A percentile compares a stretch with the other conserved stretches of the same genome.
These are phyloP conservation scores for Helminthosporium solani DNA, from an alignment of 2,329 filamentous ascomycete genomes.

Conservation along the genomic window DNA sequence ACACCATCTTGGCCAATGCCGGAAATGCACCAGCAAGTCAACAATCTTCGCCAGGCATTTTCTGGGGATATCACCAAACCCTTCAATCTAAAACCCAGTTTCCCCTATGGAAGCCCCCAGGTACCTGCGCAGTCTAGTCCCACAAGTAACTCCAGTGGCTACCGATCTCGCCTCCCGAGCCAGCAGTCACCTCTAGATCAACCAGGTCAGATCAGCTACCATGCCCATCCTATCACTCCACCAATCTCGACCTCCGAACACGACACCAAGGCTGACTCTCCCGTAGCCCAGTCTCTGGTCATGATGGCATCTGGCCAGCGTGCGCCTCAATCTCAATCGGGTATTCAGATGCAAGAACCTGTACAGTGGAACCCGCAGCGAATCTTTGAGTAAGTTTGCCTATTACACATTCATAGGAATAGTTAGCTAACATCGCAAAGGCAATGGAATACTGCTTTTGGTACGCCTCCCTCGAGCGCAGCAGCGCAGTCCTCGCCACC, in stretches of 20 bases:
- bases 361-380: constrained; percentile 79
- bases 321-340: constrained; percentile 47
- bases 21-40: constrained; percentile 86
- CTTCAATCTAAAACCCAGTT: constrained; percentile 84
- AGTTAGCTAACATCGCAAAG: constrained; percentile 49
- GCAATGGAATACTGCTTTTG: constrained; percentile 95
- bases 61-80: constrained; percentile 81
- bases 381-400: constrained; percentile 78
- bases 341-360: constrained; percentile 63
- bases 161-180: constrained; percentile 52
- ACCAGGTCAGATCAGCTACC: constrained; percentile 64
- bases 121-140: constrained; percentile 63
- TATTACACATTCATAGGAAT: background rate
- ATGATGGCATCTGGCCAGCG: constrained; percentile 65
- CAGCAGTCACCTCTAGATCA: constrained; percentile 52
- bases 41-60: constrained; percentile 85
- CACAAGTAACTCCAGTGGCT: constrained; percentile 53
- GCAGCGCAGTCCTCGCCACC: constrained; percentile 48
- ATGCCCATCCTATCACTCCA: constrained; percentile 71
- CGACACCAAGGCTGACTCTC: constrained; percentile 76
- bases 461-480: constrained; percentile 56
- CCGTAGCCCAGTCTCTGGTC: constrained; percentile 68
- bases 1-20: constrained; percentile 82
- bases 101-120: constrained; percentile 81
- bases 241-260: constrained; percentile 72